Conservation (phyloP, 2,329 filamentous ascomycete genomes). For the Aspergillus luchuensis region DNA sequence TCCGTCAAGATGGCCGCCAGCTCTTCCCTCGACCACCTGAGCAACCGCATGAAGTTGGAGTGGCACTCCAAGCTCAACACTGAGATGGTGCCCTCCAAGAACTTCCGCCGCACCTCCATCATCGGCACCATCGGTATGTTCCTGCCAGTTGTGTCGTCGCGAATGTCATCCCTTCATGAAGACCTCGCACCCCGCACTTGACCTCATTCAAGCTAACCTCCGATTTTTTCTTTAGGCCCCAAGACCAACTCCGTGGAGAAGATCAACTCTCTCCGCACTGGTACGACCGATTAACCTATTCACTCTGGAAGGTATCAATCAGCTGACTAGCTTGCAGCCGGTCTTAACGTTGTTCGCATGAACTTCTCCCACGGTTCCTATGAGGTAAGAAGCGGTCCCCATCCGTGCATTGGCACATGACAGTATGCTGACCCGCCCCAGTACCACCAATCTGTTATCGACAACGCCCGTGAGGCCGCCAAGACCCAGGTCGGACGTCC, state of each 20-base stretch:
- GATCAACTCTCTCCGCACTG: slow-evolving; percentile 87
- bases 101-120: slow-evolving; percentile 95
- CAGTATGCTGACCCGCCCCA: slow-evolving; percentile 36
- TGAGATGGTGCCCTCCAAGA: slow-evolving; percentile 79
- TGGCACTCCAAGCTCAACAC: slow-evolving; percentile 82
- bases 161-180: neutral
- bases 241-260: slow-evolving; percentile 98
- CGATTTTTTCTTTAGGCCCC: slow-evolving; percentile 59
- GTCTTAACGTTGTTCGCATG: slow-evolving; percentile 99
- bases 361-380: slow-evolving; percentile 97
- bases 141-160: neutral
- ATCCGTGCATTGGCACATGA: neutral
- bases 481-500: slow-evolving; percentile 75
- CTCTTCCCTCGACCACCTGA: slow-evolving; percentile 83
- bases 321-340: slow-evolving; percentile 53
- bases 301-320: slow-evolving; percentile 5
- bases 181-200: neutral
- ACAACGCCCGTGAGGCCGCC: slow-evolving; percentile 89
- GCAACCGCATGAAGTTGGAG: slow-evolving; percentile 70
- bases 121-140: slow-evolving; percentile 90
- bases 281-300: slow-evolving; percentile 36
- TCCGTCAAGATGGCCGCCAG: slow-evolving; percentile 64
- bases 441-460: slow-evolving; percentile 98
- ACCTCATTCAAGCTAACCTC: slow-evolving; percentile 25
- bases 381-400: slow-evolving; percentile 53